Base-by-base conservation (phyloP, 208 protist genomes). In the Acanthamoeba rhysodes region DNA sequence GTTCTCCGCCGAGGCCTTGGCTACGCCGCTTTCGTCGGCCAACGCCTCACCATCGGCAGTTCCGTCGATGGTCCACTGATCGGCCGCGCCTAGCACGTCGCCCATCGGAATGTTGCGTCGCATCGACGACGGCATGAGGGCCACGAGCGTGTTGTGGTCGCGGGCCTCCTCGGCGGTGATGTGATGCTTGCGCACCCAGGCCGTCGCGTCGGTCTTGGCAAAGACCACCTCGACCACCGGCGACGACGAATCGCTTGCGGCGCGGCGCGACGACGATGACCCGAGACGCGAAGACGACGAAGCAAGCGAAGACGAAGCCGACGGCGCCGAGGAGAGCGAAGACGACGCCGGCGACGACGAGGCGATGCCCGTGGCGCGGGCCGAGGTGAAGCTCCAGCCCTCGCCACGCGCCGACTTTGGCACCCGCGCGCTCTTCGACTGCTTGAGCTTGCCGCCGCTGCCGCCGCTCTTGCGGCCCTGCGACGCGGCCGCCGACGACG, bases 101-200 rank as follows among this genome's bases (percentile, higher is more conserved):
- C 59, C 84, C 59, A 91, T 12, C 22, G 57, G 84, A 48, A 91
- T 91, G 50, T 91, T n/a, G 18, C 29, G 9, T 24, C 84, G 84
- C 84, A 91, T 91, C 29, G 84, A 72, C 32, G 84, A 48, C 45
- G 84, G 84, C 84, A 91, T 91, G 32, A 72, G 50, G 22, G 84
- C 41, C 20, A 91, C 84, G 45, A 91, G 50, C 32, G 84, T 70
- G 57, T 64, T 64, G 84, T 91, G 59, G 55, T 91, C 84, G 8
- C 32, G 20, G 12, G 84, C 84, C 50, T 91, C 84, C 59, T 91
- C 57, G 29, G 57, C 27, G 18, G 57, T 37, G 41, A 91, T 91
- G 84, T 91, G 84, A 8, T 72, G 84, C 59, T 91, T 91, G 27
- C 59, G 84, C 84, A 72, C 57, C 84, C 84, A 91, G 32, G 32